Evolutionary conservation across 495 filamentous ascomycete genomes (phyloP).

Genomic region (Cercophora samala): DNA sequence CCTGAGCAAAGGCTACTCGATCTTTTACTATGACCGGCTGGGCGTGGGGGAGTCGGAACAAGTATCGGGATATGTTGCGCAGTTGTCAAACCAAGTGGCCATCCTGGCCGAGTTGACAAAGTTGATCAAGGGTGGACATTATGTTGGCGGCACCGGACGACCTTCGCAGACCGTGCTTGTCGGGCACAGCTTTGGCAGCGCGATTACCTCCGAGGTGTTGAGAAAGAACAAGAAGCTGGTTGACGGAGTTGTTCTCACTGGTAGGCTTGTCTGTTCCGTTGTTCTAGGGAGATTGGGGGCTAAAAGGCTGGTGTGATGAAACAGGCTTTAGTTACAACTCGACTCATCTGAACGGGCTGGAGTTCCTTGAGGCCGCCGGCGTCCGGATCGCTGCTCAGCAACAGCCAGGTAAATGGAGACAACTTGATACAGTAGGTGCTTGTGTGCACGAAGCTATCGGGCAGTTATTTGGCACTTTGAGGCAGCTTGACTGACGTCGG

Average conservation of each 20-base stretch:
- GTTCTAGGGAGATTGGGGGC: not conserved
- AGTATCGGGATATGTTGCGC: slow-evolving; percentile 31
- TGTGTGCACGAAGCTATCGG: not conserved
- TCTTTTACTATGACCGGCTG: slow-evolving; percentile 56
- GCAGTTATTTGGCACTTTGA: not conserved
- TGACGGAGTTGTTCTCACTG: not conserved
- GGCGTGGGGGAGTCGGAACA: slow-evolving; percentile 53
- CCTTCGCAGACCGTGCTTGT: not conserved
- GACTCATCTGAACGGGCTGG: slow-evolving; percentile 18
- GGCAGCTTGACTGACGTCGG: slow-evolving; percentile 1
- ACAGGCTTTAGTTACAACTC: slow-evolving; percentile 24
- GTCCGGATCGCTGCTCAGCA: slow-evolving; percentile 11
- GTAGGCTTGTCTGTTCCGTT: not conserved
- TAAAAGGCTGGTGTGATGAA: not conserved
- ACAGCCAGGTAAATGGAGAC: not conserved
- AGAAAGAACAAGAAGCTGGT: not conserved
- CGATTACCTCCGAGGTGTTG: not conserved
- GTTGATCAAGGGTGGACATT: slow-evolving; percentile 29
- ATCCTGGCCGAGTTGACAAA: slow-evolving; percentile 26
- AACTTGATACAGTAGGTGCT: not conserved
- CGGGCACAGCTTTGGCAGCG: not conserved
- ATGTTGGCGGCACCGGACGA: slow-evolving; percentile 15
- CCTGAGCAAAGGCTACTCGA: slow-evolving; percentile 48
- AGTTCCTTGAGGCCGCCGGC: slow-evolving; percentile 10
- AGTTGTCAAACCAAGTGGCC: slow-evolving; percentile 27